A percentile compares a stretch with the other conserved stretches of the same genome.
These are phyloP conservation scores for Ilyonectria robusta DNA, from an alignment of 2,329 filamentous ascomycete genomes.

Conservation along the genomic window DNA sequence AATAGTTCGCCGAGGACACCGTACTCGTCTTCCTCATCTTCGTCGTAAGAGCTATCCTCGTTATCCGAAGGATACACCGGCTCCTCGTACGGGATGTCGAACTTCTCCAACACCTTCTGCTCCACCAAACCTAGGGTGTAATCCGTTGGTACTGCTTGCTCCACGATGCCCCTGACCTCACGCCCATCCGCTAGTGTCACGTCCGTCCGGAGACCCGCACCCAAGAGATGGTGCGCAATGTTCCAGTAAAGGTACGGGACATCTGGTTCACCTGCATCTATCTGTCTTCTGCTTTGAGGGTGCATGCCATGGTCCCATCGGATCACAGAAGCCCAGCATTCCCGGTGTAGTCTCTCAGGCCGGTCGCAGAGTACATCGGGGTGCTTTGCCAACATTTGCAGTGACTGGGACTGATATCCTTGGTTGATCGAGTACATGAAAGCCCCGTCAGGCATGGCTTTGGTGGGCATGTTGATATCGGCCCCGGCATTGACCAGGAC, in stretches of 20 bases:
- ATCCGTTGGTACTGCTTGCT: slow-evolving; percentile 40
- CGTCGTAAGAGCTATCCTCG: slow-evolving; percentile 17
- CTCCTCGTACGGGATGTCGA: slow-evolving; percentile 44
- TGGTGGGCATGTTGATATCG: slow-evolving; percentile 43
- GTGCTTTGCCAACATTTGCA: slow-evolving; percentile 46
- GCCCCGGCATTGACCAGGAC: slow-evolving; percentile 46
- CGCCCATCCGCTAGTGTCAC: slow-evolving; percentile 39
- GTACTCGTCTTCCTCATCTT: slow-evolving; percentile 16
- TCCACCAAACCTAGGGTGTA: slow-evolving; percentile 39
- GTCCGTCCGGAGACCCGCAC: slow-evolving; percentile 45
- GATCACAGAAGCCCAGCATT: slow-evolving; percentile 45
- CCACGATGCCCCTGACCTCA: slow-evolving; percentile 40
- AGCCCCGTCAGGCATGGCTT: slow-evolving; percentile 46
- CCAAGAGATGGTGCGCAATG: slow-evolving; percentile 41
- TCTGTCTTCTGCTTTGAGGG: slow-evolving; percentile 9
- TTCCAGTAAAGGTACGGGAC: slow-evolving; percentile 45
- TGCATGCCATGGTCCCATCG: slow-evolving; percentile 29
- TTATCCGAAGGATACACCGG: slow-evolving; percentile 26
- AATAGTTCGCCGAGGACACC: slow-evolving; percentile 18
- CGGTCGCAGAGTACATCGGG: slow-evolving; percentile 38
- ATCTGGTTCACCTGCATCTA: slow-evolving; percentile 15
- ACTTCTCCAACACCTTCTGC: slow-evolving; percentile 42
- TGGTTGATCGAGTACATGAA: slow-evolving; percentile 47
- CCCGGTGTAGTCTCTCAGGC: slow-evolving; percentile 39
- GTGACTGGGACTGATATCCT: slow-evolving; percentile 44